These are phyloP conservation scores for Echinochloa phyllopogon DNA, from an alignment of 176 grass and related monocot species.

Conservation along the genomic window DNA sequence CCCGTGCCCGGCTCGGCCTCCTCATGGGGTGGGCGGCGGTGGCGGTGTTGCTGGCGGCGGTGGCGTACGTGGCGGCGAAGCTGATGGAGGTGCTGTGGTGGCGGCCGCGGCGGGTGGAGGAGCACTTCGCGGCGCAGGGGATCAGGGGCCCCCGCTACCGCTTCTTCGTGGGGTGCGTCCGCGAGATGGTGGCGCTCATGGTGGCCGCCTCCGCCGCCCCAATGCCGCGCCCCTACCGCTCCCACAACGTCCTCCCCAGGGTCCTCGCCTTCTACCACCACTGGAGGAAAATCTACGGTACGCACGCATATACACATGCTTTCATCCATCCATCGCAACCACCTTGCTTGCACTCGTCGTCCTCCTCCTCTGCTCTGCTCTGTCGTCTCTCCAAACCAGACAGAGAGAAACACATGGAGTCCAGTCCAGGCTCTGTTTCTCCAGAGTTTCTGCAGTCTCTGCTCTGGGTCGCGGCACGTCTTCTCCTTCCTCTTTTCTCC, in stretches of 20 bases:
- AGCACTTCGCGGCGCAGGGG: slow-evolving; percentile 83
- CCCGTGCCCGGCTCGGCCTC: too few species aligned
- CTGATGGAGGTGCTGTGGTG: slow-evolving; percentile 89
- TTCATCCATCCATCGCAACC: too few species aligned
- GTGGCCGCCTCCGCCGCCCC: slow-evolving; percentile 87
- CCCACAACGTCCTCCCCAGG: slow-evolving; percentile 88
- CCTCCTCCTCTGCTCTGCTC: too few species aligned
- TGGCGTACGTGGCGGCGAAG: slow-evolving; percentile 55
- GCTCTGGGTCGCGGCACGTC: too few species aligned
- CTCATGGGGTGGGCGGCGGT: slow-evolving; percentile 47
- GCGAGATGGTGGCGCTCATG: slow-evolving; percentile 90
- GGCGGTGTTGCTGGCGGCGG: neutral
- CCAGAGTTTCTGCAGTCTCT: too few species aligned
- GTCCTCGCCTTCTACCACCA: slow-evolving; percentile 97
- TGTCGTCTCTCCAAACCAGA: too few species aligned
- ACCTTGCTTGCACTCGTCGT: too few species aligned
- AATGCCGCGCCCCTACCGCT: slow-evolving; percentile 74
- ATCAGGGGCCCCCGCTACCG: slow-evolving; percentile 90
- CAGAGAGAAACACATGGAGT: too few species aligned
- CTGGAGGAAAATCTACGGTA: slow-evolving; percentile 99
- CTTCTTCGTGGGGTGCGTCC: slow-evolving; percentile 88
- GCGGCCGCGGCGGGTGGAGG: slow-evolving; percentile 87
- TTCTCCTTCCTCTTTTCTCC: too few species aligned
- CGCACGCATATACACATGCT: neutral
- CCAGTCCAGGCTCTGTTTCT: too few species aligned